Conservation (phyloP, 2,329 filamentous ascomycete genomes). For the Zasmidium citrigriseum region DNA sequence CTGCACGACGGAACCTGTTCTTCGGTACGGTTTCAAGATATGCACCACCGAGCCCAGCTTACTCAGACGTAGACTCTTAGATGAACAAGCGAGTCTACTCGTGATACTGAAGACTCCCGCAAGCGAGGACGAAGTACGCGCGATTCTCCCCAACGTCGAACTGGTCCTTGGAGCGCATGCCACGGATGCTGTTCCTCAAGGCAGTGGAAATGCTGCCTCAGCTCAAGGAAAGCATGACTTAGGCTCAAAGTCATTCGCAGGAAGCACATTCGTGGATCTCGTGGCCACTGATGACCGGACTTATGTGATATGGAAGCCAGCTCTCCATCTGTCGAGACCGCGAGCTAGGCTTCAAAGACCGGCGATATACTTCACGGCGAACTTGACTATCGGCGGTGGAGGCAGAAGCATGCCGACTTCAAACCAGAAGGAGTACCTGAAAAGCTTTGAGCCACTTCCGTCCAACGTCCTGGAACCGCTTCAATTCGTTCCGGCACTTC, state of each 20-base stretch:
- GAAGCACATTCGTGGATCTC: conserved; percentile 18
- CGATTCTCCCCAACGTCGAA: conserved; percentile 28
- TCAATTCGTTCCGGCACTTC: conserved; percentile 56
- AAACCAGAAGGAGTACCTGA: conserved; percentile 65
- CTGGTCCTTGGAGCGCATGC: conserved; percentile 33
- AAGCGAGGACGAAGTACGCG: conserved; percentile 19
- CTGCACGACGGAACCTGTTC: conserved; percentile 31
- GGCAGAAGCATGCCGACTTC: conserved; percentile 50
- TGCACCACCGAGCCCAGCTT: conserved; percentile 11
- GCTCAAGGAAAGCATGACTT: conserved; percentile 35
- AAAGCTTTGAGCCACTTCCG: conserved; percentile 67
- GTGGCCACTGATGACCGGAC: conserved; percentile 22
- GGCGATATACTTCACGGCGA: conserved; percentile 61
- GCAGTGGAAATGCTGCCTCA: conserved; percentile 27
- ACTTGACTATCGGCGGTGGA: conserved; percentile 17
- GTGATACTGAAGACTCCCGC: conserved; percentile 27
- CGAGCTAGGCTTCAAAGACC: conserved; percentile 67
- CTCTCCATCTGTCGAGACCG: conserved; percentile 36
- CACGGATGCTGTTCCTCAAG: conserved; percentile 35
- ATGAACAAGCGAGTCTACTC: conserved; percentile 30
- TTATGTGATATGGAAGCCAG: conserved; percentile 31
- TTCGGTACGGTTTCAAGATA: conserved; percentile 25
- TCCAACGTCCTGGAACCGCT: conserved; percentile 79
- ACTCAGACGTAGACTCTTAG: conserved; percentile 26
- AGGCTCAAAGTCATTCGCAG: conserved; percentile 17